These are phyloP conservation scores for Quercus parvula DNA, from an alignment of 306 rosid genomes.

Conservation along the genomic window DNA sequence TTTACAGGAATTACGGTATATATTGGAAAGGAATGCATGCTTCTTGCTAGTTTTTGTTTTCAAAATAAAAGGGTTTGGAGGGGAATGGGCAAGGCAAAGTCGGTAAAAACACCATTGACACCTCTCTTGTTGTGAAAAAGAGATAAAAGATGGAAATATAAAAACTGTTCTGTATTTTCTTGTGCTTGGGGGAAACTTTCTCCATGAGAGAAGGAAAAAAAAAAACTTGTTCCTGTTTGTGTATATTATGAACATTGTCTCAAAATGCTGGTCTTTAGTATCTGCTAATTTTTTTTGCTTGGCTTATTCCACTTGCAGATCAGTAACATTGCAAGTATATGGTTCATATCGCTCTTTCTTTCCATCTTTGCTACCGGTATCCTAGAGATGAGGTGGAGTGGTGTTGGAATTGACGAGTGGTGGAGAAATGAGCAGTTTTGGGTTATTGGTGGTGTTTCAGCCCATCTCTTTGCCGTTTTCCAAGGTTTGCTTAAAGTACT, in stretches of 20 bases:
- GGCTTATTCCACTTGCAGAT: slow-evolving; percentile 52
- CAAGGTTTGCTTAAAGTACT: slow-evolving; percentile 97
- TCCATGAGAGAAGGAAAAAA: not conserved
- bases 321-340: slow-evolving; percentile 92
- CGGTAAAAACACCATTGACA: no score
- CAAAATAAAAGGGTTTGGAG: not conserved
- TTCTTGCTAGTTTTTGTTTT: not conserved
- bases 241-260: not conserved
- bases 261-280: not conserved
- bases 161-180: not conserved
- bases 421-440: slow-evolving; percentile 99
- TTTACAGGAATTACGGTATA: not conserved
- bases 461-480: slow-evolving; percentile 87
- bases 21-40: not conserved
- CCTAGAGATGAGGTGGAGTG: slow-evolving; percentile 99
- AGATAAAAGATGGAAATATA: no score
- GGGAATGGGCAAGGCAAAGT: no score
- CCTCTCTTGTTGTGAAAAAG: no score
- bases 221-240: not conserved
- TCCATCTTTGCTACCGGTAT: slow-evolving; percentile 97
- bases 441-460: slow-evolving; percentile 98
- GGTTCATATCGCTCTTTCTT: slow-evolving; percentile 93
- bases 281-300: slow-evolving; percentile 3
- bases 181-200: not conserved
- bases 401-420: slow-evolving; percentile 96